Conservation (phyloP, 2,329 filamentous ascomycete genomes). For the Simplicillium aogashimaense region DNA sequence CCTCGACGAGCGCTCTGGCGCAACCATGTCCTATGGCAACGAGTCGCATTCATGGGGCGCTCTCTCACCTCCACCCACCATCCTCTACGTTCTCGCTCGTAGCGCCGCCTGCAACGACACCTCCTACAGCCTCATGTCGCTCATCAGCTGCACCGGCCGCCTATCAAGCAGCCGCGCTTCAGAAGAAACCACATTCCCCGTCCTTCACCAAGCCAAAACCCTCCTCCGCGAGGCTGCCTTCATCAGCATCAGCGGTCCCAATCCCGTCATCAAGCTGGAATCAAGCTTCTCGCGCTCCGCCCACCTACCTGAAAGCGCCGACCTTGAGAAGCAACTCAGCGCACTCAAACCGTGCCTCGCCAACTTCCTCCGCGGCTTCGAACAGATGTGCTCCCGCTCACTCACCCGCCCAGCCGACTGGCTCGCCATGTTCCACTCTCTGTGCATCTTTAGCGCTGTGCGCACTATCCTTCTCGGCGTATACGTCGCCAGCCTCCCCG, state of each 20-base stretch:
- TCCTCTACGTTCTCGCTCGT: constrained; percentile 38
- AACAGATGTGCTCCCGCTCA: constrained; percentile 30
- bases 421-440: constrained; percentile 41
- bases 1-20: constrained; percentile 2
- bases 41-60: constrained; percentile 1
- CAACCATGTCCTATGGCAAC: constrained; percentile 2
- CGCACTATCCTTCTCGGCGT: constrained; percentile 41
- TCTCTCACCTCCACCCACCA: constrained; percentile 26
- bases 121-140: constrained; percentile 40
- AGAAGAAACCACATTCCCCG: constrained; percentile 38
- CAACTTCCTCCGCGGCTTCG: constrained; percentile 43
- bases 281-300: constrained; percentile 11
- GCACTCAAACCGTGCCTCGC: constrained; percentile 39
- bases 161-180: constrained; percentile 36
- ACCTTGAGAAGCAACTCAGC: constrained; percentile 35
- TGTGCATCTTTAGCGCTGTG: constrained; percentile 49
- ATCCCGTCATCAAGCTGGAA: constrained; percentile 29
- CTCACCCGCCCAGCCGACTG: constrained; percentile 32
- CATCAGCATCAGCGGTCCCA: constrained; percentile 40
- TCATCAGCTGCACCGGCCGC: constrained; percentile 39
- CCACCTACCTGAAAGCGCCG: constrained; percentile 27
- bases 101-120: constrained; percentile 40
- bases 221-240: constrained; percentile 44
- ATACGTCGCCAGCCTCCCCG: constrained; percentile 10
- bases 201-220: constrained; percentile 43